Percentiles rank a stretch among this genome's conserved stretches.
phyloP scores from a whole-genome alignment of 1,284 basidiomycete genomes.

The Neolentinus lepideus region DNA sequence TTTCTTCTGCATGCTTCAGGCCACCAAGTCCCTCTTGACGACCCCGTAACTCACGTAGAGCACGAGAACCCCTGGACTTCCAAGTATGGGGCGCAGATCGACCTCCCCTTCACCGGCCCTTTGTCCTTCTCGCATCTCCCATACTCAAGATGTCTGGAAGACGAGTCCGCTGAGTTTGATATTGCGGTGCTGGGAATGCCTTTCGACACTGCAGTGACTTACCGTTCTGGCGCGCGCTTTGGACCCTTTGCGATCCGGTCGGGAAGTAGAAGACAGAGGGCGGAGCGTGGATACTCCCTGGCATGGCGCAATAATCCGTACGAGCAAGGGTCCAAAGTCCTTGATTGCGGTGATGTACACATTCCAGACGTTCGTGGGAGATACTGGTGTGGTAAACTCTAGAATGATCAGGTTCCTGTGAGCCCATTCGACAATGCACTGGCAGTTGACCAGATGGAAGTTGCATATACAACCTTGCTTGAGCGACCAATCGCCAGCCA shows the following conservation, averaged over 20 bases:
- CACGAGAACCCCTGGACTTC: constrained; percentile 37
- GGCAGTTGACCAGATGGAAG: constrained; percentile 74
- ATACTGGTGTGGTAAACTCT: background rate
- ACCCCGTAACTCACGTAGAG: background rate
- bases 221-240: constrained; percentile 73
- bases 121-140: constrained; percentile 68
- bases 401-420: constrained; percentile 17
- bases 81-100: constrained; percentile 67
- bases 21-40: background rate
- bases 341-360: constrained; percentile 78
- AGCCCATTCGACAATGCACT: constrained; percentile 69
- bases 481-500: constrained; percentile 38
- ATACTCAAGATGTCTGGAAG: constrained; percentile 64
- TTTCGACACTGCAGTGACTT: constrained; percentile 70
- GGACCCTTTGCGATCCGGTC: constrained; percentile 77
- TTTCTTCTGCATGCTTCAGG: background rate
- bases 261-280: constrained; percentile 62
- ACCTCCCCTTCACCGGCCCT: constrained; percentile 66
- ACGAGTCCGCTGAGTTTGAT: constrained; percentile 49
- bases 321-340: constrained; percentile 42
- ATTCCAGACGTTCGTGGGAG: background rate
- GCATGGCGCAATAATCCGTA: constrained; percentile 69
- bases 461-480: constrained; percentile 67
- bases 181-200: constrained; percentile 77
- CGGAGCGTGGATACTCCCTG: constrained; percentile 51